These are phyloP conservation scores for Claviceps monticola DNA, from an alignment of 2,329 filamentous ascomycete genomes.

Conservation along the genomic window DNA sequence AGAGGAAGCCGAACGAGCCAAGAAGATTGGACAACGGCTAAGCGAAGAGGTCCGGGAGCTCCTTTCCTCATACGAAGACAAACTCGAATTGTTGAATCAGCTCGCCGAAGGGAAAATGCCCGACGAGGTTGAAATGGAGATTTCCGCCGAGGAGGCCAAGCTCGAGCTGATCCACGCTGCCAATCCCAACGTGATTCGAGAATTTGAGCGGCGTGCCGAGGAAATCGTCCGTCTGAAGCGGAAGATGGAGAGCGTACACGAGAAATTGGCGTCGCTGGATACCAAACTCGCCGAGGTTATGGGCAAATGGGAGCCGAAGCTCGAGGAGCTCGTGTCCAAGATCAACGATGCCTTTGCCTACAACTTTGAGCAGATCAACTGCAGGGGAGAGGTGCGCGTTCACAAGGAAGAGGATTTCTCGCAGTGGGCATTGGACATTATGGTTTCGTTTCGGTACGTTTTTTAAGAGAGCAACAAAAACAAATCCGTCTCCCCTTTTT, in stretches of 20 bases:
- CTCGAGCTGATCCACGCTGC: constrained; percentile 70
- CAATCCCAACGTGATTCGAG: constrained; percentile 59
- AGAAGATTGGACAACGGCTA: constrained; percentile 20
- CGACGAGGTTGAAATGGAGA: constrained; percentile 57
- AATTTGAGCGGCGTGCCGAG: constrained; percentile 59
- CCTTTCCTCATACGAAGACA: constrained; percentile 24
- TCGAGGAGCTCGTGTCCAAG: constrained; percentile 62
- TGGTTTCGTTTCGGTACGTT: constrained; percentile 79
- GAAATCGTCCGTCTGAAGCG: constrained; percentile 53
- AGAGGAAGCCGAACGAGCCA: constrained; percentile 23
- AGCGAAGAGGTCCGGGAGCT: constrained; percentile 25
- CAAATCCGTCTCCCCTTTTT: not conserved
- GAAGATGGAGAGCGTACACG: constrained; percentile 39
- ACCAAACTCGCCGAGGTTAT: constrained; percentile 51
- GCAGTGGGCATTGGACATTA: constrained; percentile 84
- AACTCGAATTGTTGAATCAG: constrained; percentile 26
- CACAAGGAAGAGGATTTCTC: constrained; percentile 91
- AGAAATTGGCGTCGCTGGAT: constrained; percentile 40
- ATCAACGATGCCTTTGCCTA: constrained; percentile 87
- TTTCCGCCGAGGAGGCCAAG: constrained; percentile 58
- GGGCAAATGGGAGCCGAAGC: constrained; percentile 64
- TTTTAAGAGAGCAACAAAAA: not conserved
- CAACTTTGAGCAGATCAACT: constrained; percentile 89
- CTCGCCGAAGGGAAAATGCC: constrained; percentile 36
- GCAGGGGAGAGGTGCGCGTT: constrained; percentile 78